Base-by-base conservation (phyloP, 805 yeast genomes). In the Danielia oregonensis region DNA sequence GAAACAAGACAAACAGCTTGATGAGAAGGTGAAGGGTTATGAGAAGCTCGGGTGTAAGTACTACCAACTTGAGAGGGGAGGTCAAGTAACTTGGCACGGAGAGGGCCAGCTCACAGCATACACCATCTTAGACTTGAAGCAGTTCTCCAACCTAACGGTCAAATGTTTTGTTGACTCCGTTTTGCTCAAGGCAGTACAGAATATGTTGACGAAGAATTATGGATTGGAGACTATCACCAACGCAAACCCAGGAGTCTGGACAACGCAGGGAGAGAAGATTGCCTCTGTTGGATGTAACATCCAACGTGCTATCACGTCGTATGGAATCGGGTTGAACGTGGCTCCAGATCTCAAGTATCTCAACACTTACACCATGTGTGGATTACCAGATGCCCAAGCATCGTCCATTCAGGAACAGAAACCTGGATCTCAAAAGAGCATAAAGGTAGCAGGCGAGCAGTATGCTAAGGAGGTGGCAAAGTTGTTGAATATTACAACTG, bases 51-150 rank as follows among this genome's bases (percentile, higher is more conserved):
- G 71, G n/a, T 82, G 88, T 11, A 69, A 70, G 19, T 85, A 78
- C 51, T 72, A 80, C n/a, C 91, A 86, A 49, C 74, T 93, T 0
- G 78, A 78, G 35, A 68, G 99, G 42, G 99, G 99, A 11, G 99
- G 99, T 0, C 95, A 93, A 55, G 78, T 93, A 1, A 93, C 98
- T 0, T 93, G 86, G 68, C 99, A 93, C 62, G 97, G 97, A 0
- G 84, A 93, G 1, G 98, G 98, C 0, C 99, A 93, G 59, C 54
- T 87, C 24, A 96, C 89, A 2, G 78, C 86, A 4, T 93, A 91
- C 52, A 80, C 93, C 8, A 71, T 93, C 1, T 35, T 68, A 34
- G 65, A 93, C 55, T 63, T 93, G 35, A 70, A 72, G 43, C 70
- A 74, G 21, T 83, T 84, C 48, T 49, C 61, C 22, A 61, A 71